Evolutionary conservation across 2,329 filamentous ascomycete genomes (phyloP), one percentile per base, ranked within the genome.

Genomic region (Keithomyces neogunnii): DNA sequence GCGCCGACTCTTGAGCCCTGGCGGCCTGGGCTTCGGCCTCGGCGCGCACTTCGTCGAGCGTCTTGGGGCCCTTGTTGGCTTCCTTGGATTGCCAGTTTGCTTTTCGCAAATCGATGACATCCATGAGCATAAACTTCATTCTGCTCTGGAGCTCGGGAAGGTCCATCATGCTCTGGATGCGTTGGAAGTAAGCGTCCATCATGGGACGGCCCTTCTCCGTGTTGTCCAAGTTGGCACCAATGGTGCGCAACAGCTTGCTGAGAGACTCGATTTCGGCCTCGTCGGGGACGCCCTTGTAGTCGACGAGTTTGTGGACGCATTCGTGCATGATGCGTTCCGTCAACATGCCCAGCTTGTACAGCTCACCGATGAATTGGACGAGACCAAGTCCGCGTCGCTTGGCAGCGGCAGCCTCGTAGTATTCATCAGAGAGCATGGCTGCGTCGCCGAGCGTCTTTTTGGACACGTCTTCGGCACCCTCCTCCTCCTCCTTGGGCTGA

Each of bases 271-370:
- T 86, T 69, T 96, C 91, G 50, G 92, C 88, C 73, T 99, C 93
- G 61, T 99, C 93, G 44, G 93, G 93, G 55, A 89, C 75, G 55
- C 89, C 90, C 64, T 92, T 86, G 70, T 95, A 97, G 72, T 99
- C 92, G 59, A 99, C 88, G 57, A 99, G 81, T 72, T 95, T 96
- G 74, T 90, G 86, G 31, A 99, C 90, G 80, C 93, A 99, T 72
- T 96, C 89, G 75, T 99, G 92, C 93, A 99, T 99, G 73, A 99
- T 99, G 68, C 92, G 88, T 70, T 96, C 89, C 55, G 93, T 99
- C 69, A 99, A 81, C 93, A 99, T 99, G 67, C 87, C 85, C 55
- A 99, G 84, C 78, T 97, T 99, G 82, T 95, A 99, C 45, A 99
- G 82, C 73, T 99, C 93, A 75, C 93, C 93, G 66, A 99, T 99